These are phyloP conservation scores for Ligustrum vulgare DNA, from an alignment of 257 asterid genomes.

Conservation along the genomic window DNA sequence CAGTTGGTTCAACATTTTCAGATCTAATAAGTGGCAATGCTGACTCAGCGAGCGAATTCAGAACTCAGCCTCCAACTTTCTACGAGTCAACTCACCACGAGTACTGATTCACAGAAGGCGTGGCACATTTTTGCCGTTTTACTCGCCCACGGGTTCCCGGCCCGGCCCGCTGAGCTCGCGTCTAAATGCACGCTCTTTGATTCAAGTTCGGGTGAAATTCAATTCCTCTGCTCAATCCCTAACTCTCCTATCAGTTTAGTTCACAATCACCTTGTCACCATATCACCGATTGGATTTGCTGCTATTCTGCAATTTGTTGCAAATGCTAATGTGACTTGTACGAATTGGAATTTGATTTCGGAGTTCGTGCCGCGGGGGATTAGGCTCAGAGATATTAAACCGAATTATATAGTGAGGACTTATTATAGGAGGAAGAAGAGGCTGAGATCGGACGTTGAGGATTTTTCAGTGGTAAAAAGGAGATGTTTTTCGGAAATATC, in stretches of 20 bases:
- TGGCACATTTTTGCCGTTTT: constrained; percentile 67
- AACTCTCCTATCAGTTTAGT: constrained; percentile 59
- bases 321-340: constrained; percentile 23
- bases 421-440: constrained; percentile 59
- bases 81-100: constrained; percentile 22
- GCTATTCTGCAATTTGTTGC: constrained; percentile 36
- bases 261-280: constrained; percentile 40
- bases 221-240: constrained; percentile 59
- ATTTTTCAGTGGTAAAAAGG: constrained; percentile 28
- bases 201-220: constrained; percentile 43
- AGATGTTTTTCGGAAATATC: constrained; percentile 6
- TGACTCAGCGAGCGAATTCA: constrained; percentile 25
- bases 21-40: constrained; percentile 49
- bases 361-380: constrained; percentile 25
- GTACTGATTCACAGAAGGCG: constrained; percentile 36
- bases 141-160: constrained; percentile 48
- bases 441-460: constrained; percentile 27
- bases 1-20: constrained; percentile 12
- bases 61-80: constrained; percentile 27
- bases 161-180: constrained; percentile 46
- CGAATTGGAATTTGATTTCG: constrained; percentile 22
- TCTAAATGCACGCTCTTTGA: constrained; percentile 30
- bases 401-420: constrained; percentile 28
- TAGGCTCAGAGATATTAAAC: constrained; percentile 11
- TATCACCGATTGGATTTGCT: constrained; percentile 49